phyloP scores from a whole-genome alignment of 257 asterid genomes.

The Nicotiana knightiana region DNA sequence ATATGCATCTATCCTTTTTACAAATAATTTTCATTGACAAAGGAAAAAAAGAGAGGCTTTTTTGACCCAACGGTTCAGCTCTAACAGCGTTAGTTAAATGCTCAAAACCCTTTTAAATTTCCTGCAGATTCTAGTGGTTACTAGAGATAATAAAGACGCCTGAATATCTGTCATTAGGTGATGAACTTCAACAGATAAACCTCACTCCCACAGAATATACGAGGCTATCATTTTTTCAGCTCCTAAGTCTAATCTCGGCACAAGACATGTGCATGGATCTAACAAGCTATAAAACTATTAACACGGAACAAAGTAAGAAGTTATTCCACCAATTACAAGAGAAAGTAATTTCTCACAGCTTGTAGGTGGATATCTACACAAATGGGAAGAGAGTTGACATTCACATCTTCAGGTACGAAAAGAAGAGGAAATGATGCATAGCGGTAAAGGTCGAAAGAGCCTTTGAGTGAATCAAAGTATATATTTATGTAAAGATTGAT shows the following conservation, averaged over 20 bases:
- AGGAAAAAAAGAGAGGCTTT: not conserved
- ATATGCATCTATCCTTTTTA: not conserved
- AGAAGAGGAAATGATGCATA: not conserved
- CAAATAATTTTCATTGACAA: not conserved
- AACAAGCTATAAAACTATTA: not conserved
- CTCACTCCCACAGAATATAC: not conserved
- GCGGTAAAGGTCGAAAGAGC: not conserved
- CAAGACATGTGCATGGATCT: not conserved
- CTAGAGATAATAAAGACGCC: not conserved
- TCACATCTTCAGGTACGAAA: not conserved
- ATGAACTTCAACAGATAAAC: not conserved
- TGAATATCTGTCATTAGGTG: not conserved
- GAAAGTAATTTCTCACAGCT: not conserved
- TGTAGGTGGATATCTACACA: not conserved
- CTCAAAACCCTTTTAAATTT: not conserved
- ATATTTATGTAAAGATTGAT: not conserved
- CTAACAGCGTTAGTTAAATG: not conserved
- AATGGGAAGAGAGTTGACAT: not conserved
- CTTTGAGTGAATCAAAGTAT: not conserved
- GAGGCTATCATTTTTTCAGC: not conserved
- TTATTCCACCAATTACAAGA: not conserved
- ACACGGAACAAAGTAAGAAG: not conserved
- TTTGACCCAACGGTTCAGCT: not conserved
- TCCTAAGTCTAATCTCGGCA: not conserved
- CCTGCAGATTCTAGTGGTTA: not conserved